phyloP scores from a whole-genome alignment of 441 rosid species.

The Syzygium malaccense region DNA sequence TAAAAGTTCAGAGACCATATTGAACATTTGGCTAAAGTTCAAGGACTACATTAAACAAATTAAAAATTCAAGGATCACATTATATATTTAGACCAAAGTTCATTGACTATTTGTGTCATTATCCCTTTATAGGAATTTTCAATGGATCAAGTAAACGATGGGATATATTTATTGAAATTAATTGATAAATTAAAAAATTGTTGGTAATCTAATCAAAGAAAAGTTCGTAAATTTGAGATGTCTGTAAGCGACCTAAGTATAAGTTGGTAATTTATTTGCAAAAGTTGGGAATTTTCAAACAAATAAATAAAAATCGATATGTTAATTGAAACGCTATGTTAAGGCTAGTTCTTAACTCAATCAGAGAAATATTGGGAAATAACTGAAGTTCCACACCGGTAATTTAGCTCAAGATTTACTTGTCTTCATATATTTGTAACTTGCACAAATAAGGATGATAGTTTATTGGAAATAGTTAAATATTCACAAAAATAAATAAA shows the following conservation, averaged over 20 bases:
- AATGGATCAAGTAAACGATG: too few species aligned
- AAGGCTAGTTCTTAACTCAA: not conserved
- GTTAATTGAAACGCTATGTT: not conserved
- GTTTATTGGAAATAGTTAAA: not conserved
- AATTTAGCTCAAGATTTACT: not conserved
- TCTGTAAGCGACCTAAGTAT: not conserved
- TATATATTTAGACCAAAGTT: too few species aligned
- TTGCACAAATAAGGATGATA: not conserved
- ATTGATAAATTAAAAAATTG: not conserved
- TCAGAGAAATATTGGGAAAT: not conserved
- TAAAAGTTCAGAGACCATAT: too few species aligned
- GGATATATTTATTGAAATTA: not conserved
- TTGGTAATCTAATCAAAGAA: not conserved
- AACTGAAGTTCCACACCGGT: not conserved
- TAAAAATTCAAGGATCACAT: too few species aligned
- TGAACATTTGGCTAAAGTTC: too few species aligned
- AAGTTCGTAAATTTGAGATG: not conserved
- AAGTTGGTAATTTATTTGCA: not conserved
- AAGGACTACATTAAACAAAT: too few species aligned
- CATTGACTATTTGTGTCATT: too few species aligned
- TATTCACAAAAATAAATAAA: not conserved
- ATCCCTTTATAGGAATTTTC: too few species aligned
- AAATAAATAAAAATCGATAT: not conserved
- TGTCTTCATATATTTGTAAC: not conserved
- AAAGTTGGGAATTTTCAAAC: not conserved